Conservation (phyloP, 208 protist genomes). For the Wallacemonas sp. region DNA sequence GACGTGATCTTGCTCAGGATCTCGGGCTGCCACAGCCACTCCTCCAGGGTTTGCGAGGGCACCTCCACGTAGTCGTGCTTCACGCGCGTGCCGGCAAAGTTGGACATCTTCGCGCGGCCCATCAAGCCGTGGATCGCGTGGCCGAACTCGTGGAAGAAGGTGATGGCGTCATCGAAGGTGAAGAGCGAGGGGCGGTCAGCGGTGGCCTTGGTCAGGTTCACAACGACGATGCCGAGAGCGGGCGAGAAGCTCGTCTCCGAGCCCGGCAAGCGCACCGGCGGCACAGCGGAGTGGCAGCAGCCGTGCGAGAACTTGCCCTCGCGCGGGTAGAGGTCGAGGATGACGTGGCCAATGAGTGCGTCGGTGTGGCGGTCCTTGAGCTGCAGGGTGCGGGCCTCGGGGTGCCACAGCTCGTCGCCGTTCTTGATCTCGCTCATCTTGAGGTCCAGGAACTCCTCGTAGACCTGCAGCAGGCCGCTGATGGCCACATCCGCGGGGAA, state of each 20-base stretch:
- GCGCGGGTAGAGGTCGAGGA: constrained; percentile 85
- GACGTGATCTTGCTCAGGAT: constrained; percentile 77
- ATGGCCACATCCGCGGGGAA: constrained; percentile 84
- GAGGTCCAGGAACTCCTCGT: constrained; percentile 83
- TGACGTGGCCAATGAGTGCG: constrained; percentile 71
- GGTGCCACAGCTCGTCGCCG: constrained; percentile 72
- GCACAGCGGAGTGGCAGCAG: constrained; percentile 80
- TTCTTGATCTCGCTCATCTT: constrained; percentile 73
- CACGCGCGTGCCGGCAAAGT: constrained; percentile 72
- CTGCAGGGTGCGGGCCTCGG: constrained; percentile 64
- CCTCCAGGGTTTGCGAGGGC: constrained; percentile 89
- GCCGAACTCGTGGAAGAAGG: constrained; percentile 93
- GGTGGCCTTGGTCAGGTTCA: constrained; percentile 76
- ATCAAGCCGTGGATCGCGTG: constrained; percentile 86
- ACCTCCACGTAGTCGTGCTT: constrained; percentile 92
- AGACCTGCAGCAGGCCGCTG: constrained; percentile 80
- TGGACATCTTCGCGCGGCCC: constrained; percentile 75
- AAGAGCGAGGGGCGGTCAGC: constrained; percentile 77
- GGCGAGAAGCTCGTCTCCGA: constrained; percentile 73
- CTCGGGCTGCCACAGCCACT: constrained; percentile 88
- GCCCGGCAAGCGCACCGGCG: constrained; percentile 50
- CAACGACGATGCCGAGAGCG: constrained; percentile 73
- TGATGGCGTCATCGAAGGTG: constrained; percentile 78
- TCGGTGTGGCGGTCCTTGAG: constrained; percentile 64
- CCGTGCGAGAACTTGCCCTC: constrained; percentile 87